Evolutionary conservation across 2,329 filamentous ascomycete genomes (phyloP).

Genomic region (Sclerotinia minor): DNA sequence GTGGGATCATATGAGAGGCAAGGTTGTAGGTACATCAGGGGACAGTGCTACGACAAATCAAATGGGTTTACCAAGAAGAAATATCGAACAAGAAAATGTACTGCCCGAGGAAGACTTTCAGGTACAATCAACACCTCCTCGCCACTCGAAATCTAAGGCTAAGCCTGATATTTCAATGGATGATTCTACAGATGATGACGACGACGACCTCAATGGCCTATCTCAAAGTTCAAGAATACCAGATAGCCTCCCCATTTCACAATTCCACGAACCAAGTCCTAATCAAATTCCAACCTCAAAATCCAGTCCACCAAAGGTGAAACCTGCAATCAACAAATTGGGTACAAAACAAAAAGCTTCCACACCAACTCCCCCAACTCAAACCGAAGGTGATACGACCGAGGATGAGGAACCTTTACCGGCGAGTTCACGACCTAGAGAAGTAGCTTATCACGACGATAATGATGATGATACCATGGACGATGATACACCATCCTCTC

Average conservation of each 20-base stretch:
- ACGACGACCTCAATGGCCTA: constrained; percentile 38
- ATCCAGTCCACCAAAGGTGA: constrained; percentile 5
- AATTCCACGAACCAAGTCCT: constrained; percentile 5
- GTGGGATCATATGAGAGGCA: constrained; percentile 38
- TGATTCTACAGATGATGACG: constrained; percentile 33
- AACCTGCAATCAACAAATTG: constrained; percentile 27
- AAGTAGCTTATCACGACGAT: constrained; percentile 3
- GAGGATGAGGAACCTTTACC: constrained; percentile 24
- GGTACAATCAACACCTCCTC: constrained; percentile 39
- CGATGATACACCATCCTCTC: constrained; percentile 21
- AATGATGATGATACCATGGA: constrained; percentile 27
- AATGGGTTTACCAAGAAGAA: not conserved
- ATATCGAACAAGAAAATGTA: not conserved
- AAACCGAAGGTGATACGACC: constrained; percentile 17
- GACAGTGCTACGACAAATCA: constrained; percentile 25
- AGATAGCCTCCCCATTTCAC: constrained; percentile 36
- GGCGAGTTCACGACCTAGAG: not conserved
- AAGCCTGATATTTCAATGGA: constrained; percentile 24
- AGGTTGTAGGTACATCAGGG: constrained; percentile 32
- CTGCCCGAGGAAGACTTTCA: constrained; percentile 38
- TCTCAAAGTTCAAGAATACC: constrained; percentile 33
- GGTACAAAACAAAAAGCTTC: constrained; percentile 19
- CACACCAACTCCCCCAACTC: not conserved
- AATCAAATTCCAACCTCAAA: constrained; percentile 1
- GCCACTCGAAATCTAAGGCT: constrained; percentile 23